Evolutionary conservation across 345 rosid genomes (phyloP).

Genomic region (Erucastrum elatum): DNA sequence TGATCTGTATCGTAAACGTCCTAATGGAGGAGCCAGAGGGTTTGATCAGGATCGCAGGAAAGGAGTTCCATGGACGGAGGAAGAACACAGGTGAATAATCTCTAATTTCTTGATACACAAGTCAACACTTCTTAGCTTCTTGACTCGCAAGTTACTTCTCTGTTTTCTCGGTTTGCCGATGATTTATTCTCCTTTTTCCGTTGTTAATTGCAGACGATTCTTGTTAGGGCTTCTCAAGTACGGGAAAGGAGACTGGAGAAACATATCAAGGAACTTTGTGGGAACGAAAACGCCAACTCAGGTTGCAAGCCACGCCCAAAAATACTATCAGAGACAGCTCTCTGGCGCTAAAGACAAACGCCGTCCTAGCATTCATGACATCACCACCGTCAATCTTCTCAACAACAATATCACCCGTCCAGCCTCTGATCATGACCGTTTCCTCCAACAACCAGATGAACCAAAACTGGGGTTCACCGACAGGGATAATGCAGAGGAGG

Average conservation of each 20-base stretch:
- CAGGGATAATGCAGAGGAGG: conserved; percentile 12
- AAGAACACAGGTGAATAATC: conserved; percentile 79
- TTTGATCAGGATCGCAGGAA: conserved; percentile 86
- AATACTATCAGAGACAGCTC: conserved; percentile 88
- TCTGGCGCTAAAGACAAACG: conserved; percentile 91
- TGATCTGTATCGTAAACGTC: conserved; percentile 34
- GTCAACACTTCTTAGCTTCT: conserved; percentile 1
- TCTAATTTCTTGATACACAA: background rate
- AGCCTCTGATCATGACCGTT: conserved; percentile 36
- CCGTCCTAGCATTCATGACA: conserved; percentile 96
- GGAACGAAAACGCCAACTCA: conserved; percentile 92
- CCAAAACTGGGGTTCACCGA: conserved; percentile 23
- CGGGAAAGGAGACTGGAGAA: conserved; percentile 99
- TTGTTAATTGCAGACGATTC: conserved; percentile 59
- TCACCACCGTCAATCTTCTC: conserved; percentile 77
- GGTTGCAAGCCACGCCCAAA: conserved; percentile 99
- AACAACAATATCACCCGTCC: conserved; percentile 44
- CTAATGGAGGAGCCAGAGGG: conserved; percentile 27
- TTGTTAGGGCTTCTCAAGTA: conserved; percentile 85
- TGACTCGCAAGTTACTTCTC: background rate
- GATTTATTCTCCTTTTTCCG: background rate
- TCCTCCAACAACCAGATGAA: background rate
- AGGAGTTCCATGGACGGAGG: conserved; percentile 99
- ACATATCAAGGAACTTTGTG: conserved; percentile 85
- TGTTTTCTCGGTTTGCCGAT: conserved; percentile 13